Evolutionary conservation across 345 rosid species (phyloP), one percentile per base, ranked within the genome.

Genomic region (Crucihimalaya himalaica): DNA sequence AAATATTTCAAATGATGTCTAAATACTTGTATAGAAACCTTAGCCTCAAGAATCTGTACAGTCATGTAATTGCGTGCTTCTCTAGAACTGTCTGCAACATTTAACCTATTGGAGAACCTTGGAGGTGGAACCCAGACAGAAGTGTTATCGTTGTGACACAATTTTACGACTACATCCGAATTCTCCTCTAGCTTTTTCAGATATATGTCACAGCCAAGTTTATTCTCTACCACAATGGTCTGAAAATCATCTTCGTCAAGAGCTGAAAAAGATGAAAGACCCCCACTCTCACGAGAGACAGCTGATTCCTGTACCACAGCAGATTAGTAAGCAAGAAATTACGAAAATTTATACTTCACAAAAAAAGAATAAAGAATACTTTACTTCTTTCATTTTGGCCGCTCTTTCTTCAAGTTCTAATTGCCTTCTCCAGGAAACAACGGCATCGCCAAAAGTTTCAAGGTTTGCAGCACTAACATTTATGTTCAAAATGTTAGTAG

Each of bases 221-320:
- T 84, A 86, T 95, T 95, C 79, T 88, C 99, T 63, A 95, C 84
- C 31, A 82, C 79, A 55, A 90, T 78, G 47, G 96, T 90, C 81
- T 87, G 96, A 73, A 86, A 89, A 79, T 95, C 99, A 79, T 90
- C 99, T 80, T 92, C 99, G 72, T 95, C 97, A 79, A 95, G 80
- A 25, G 99, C 99, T 72, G 97, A 95, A 75, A 85, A 83, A 51
- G 84, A 77, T 58, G 81, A 81, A 80, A 83, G 88, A 68, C 86
- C 89, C 80, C 84, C 93, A 18, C 79, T 74, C 70, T 66, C 84
- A 73, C 35, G 71, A 76, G 75, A 80, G 75, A 75, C 47, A 61
- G 75, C 78, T 72, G 85, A 82, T 32, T 84, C 87, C 99, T 95
- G 95, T 53, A 69, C 25, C 40, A 53, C 16, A 57, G 48, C 12